Percentiles rank a stretch among this genome's conserved stretches.
Evolutionary conservation across 73 alveolate species (phyloP).

Genomic region (Paraurostyla sp.): DNA sequence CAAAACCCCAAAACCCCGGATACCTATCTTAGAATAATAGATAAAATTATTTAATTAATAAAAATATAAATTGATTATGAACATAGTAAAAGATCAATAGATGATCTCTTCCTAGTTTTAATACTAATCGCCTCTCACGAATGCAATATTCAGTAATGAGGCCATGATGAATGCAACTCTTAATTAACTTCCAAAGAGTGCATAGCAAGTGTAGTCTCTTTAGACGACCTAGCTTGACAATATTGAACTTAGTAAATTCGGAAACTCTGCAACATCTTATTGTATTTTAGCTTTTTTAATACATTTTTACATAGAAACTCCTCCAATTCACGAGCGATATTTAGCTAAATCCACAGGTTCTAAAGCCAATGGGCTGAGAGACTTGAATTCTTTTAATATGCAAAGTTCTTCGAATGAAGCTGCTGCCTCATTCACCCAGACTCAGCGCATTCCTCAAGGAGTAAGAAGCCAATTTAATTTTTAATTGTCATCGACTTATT

Average conservation of each 20-base stretch:
- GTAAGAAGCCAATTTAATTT: neutral
- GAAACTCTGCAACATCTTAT: neutral
- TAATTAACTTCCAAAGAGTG: neutral
- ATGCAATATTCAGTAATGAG: neutral
- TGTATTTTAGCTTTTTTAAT: neutral
- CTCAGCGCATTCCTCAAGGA: slow-evolving; percentile 8
- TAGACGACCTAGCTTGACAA: neutral
- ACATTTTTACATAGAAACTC: slow-evolving; percentile 15
- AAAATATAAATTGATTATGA: slow-evolving; percentile 35
- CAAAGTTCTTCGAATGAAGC: neutral
- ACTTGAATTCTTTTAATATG: slow-evolving; percentile 17
- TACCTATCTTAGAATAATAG: neutral
- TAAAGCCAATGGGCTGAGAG: slow-evolving; percentile 19
- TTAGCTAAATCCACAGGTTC: slow-evolving; percentile 8
- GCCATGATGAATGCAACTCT: too few relatives aligned
- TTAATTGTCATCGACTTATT: neutral
- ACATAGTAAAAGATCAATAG: slow-evolving; percentile 27
- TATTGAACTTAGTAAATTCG: neutral
- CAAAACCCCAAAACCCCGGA: slow-evolving; percentile 49
- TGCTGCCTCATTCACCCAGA: neutral
- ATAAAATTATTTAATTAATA: slow-evolving; percentile 30
- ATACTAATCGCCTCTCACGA: neutral
- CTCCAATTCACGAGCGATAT: slow-evolving; percentile 51
- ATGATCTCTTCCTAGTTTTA: neutral
- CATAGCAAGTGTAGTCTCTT: neutral